Conservation (phyloP, 2,329 filamentous ascomycete genomes). For the Alternaria hordeiaustralica region DNA sequence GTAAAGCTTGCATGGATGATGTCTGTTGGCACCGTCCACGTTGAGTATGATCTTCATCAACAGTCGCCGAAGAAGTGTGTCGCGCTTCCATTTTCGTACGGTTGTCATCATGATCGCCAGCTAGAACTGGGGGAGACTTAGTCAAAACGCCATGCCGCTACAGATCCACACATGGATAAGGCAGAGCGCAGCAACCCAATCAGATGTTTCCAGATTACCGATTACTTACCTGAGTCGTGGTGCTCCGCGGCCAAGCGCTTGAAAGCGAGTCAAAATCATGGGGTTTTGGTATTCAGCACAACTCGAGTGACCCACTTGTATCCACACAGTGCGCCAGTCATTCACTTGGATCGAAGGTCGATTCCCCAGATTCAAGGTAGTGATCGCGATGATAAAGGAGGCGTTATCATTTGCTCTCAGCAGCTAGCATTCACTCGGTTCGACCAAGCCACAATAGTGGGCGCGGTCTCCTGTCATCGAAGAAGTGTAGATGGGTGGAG, state of each 20-base stretch:
- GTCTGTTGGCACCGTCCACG: neutral
- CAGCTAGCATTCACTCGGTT: neutral
- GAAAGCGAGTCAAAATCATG: neutral
- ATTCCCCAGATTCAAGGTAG: neutral
- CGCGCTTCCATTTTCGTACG: neutral
- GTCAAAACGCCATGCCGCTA: neutral
- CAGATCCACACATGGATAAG: neutral
- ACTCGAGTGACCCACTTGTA: neutral
- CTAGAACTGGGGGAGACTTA: neutral
- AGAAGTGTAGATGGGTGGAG: neutral
- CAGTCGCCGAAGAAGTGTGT: neutral
- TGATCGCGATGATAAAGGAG: slow-evolving; percentile 1
- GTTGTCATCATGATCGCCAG: neutral
- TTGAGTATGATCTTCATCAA: slow-evolving; percentile 3
- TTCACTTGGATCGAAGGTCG: neutral
- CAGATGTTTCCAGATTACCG: neutral
- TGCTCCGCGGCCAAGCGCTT: neutral
- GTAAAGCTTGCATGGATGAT: neutral
- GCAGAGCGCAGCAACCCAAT: neutral
- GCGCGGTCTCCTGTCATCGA: neutral
- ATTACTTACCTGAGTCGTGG: neutral
- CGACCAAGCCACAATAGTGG: neutral
- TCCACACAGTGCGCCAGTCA: neutral
- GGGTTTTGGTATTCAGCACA: neutral
- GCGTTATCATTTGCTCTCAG: neutral